phyloP scores from a whole-genome alignment of 371 early-diverging fungal species.

The Mucor racemosus region DNA sequence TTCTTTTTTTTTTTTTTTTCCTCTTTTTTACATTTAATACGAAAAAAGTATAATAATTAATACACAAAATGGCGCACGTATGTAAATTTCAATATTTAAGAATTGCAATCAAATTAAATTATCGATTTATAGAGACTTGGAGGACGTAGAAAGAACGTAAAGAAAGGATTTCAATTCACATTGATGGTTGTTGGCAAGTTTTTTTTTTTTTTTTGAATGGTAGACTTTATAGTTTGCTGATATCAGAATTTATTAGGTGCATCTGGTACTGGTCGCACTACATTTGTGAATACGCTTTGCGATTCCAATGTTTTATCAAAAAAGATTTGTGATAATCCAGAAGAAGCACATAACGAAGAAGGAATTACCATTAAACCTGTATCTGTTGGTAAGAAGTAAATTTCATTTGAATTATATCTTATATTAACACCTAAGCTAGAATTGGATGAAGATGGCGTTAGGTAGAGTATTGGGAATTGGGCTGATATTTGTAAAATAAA shows the following conservation, averaged over 20 bases:
- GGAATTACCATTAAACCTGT: slow-evolving; percentile 89
- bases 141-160: slow-evolving; percentile 91
- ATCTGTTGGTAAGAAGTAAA: slow-evolving; percentile 57
- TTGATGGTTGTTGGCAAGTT: slow-evolving; percentile 94
- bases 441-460: slow-evolving; percentile 95
- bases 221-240: background rate
- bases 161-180: slow-evolving; percentile 95
- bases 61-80: slow-evolving; percentile 26
- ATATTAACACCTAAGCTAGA: slow-evolving; percentile 50
- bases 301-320: slow-evolving; percentile 72
- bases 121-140: slow-evolving; percentile 48
- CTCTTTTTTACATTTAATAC: slow-evolving; percentile 7
- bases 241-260: slow-evolving; percentile 57
- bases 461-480: slow-evolving; percentile 34
- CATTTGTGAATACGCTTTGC: slow-evolving; percentile 98
- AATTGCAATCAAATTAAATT: background rate
- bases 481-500: slow-evolving; percentile 6
- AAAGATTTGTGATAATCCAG: slow-evolving; percentile 76
- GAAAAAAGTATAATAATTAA: slow-evolving; percentile 13
- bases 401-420: no score
- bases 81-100: background rate
- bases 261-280: slow-evolving; percentile 96
- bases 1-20: background rate
- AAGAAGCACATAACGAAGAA: slow-evolving; percentile 90
- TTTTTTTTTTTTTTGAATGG: background rate